phyloP scores from a whole-genome alignment of 169 alveolate species.

The Plasmodium malariae region DNA sequence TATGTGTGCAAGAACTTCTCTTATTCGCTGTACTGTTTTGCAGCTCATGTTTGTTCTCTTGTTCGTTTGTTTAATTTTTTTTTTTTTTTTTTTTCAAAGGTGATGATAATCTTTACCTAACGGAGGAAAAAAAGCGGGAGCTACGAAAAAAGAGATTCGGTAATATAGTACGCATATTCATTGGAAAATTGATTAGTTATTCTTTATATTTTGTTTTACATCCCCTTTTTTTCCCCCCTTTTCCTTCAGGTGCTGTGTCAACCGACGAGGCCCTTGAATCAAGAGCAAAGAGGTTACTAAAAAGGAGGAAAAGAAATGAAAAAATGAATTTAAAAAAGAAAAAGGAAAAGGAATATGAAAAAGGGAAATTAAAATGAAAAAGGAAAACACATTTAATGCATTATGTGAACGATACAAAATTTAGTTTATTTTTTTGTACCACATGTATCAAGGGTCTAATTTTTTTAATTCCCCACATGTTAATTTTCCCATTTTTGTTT shows the following conservation, averaged over 20 bases:
- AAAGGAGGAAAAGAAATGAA: not conserved
- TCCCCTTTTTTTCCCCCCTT: not conserved
- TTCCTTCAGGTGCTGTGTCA: conserved; percentile 21
- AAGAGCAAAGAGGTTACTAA: conserved; percentile 61
- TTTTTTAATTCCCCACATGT: not conserved
- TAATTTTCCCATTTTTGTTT: not conserved
- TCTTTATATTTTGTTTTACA: not conserved
- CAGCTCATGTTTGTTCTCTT: not conserved
- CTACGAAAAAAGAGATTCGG: conserved; percentile 65
- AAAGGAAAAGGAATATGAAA: not conserved
- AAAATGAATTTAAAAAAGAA: not conserved
- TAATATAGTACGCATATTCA: not conserved
- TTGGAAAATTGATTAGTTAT: not conserved
- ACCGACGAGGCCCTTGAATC: conserved; percentile 63
- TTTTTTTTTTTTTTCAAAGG: conserved; percentile 9
- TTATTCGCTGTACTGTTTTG: not conserved
- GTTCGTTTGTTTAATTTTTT: not conserved
- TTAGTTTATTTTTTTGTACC: no score
- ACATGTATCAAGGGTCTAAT: not conserved
- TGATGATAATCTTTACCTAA: conserved; percentile 26
- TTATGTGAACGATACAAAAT: no score
- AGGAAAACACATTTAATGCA: no score
- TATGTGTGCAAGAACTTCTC: not conserved
- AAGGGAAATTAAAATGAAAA: no score
- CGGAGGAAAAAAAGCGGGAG: conserved; percentile 73